phyloP scores from a whole-genome alignment of 345 rosid genomes.

The Cardiospermum halicacabum region DNA sequence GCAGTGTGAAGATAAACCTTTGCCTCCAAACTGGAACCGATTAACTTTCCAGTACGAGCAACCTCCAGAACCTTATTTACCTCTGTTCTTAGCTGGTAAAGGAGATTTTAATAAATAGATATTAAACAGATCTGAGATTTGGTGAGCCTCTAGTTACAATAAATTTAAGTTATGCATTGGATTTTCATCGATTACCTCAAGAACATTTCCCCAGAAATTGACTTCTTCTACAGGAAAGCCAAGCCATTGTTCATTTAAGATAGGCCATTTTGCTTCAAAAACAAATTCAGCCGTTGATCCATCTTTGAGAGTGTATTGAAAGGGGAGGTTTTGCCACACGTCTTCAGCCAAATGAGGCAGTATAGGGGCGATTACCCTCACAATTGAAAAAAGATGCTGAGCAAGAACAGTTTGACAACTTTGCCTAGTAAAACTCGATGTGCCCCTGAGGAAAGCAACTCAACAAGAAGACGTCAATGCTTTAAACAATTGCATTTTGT shows the following conservation, averaged over 20 bases:
- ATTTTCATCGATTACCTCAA: conserved; percentile 49
- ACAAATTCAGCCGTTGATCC: conserved; percentile 66
- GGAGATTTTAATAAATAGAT: conserved; percentile 2
- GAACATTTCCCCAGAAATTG: conserved; percentile 70
- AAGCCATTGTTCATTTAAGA: conserved; percentile 53
- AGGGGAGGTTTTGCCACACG: conserved; percentile 96
- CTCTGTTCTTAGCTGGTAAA: conserved; percentile 81
- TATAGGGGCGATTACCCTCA: conserved; percentile 78
- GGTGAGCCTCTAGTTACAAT: neutral
- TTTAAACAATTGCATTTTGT: neutral
- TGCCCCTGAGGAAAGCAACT: conserved; percentile 56
- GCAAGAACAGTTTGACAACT: conserved; percentile 97
- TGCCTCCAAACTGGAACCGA: conserved; percentile 94
- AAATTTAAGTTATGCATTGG: neutral
- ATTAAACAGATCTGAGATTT: no score
- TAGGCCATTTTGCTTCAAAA: conserved; percentile 87
- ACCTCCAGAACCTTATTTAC: conserved; percentile 86
- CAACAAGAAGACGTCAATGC: neutral
- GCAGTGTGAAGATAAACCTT: conserved; percentile 62
- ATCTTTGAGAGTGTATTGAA: conserved; percentile 42
- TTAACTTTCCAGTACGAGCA: conserved; percentile 77
- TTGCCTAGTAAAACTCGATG: conserved; percentile 67
- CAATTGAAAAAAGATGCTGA: conserved; percentile 74
- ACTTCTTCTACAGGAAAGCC: conserved; percentile 62
- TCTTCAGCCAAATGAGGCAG: conserved; percentile 97